Evolutionary conservation across 805 yeast genomes (phyloP).

Genomic region (Saccharomyces kudriavzevii): DNA sequence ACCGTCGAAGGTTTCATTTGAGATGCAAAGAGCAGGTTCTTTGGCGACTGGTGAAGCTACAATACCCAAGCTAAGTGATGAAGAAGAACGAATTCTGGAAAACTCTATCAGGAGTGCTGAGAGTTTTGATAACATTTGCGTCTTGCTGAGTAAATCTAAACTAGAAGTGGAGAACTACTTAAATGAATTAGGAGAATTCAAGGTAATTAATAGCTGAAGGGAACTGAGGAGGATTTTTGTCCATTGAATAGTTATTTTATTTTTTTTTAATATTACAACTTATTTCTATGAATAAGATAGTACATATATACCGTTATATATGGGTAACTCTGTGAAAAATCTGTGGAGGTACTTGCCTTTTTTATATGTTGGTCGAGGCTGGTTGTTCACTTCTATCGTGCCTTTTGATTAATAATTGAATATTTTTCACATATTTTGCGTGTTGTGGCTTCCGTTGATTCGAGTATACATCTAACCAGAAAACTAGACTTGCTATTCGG

Average conservation of each 20-base stretch:
- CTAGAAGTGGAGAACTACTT: constrained; percentile 45
- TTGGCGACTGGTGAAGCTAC: constrained; percentile 2
- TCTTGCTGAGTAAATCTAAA: constrained; percentile 52
- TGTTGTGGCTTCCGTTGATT: not conserved
- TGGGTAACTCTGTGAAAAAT: not conserved
- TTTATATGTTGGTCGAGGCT: not conserved
- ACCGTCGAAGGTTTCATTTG: constrained; percentile 22
- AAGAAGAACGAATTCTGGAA: constrained; percentile 29
- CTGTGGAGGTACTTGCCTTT: not conserved
- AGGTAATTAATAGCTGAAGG: constrained; percentile 35
- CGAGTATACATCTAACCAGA: not conserved
- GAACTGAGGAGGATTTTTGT: not conserved
- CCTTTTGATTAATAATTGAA: not conserved
- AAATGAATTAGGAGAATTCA: constrained; percentile 43
- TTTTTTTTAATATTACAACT: not conserved
- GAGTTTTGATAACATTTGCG: constrained; percentile 60
- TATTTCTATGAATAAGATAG: not conserved
- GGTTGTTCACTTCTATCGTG: not conserved
- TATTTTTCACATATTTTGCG: not conserved
- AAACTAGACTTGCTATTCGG: not conserved
- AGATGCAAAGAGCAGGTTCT: constrained; percentile 9
- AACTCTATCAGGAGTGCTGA: constrained; percentile 44
- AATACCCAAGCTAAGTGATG: constrained; percentile 14
- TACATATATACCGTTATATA: not conserved
- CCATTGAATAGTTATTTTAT: constrained; percentile 1